Percentiles rank a stretch among this genome's conserved stretches.
phyloP scores from a whole-genome alignment of 2,329 filamentous ascomycete species.

The Alternaria brassicicola region DNA sequence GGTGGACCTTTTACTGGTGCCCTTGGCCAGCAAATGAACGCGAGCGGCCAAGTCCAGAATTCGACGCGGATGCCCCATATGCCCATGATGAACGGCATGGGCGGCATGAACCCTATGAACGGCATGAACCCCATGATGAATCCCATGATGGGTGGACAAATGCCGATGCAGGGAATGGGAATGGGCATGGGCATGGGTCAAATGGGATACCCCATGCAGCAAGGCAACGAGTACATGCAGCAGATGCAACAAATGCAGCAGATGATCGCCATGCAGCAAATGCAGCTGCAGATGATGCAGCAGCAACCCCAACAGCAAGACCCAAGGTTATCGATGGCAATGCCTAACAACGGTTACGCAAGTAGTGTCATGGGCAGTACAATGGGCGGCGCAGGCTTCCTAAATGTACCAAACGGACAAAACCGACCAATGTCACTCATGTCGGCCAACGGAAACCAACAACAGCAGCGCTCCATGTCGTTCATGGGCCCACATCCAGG shows the following conservation, averaged over 20 bases:
- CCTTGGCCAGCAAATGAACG: conserved; percentile 44
- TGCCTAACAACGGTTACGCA: conserved; percentile 29
- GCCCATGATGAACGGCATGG: conserved; percentile 37
- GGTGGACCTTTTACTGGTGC: conserved; percentile 45
- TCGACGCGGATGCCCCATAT: conserved; percentile 37
- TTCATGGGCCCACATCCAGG: conserved; percentile 49
- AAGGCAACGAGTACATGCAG: conserved; percentile 78
- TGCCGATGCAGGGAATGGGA: conserved; percentile 40
- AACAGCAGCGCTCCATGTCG: conserved; percentile 39
- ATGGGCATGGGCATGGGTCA: conserved; percentile 41
- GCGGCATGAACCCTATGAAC: conserved; percentile 9
- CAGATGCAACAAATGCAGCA: conserved; percentile 74
- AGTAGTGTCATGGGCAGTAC: conserved; percentile 29
- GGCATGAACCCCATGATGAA: conserved; percentile 31
- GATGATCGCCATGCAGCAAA: conserved; percentile 43
- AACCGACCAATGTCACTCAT: conserved; percentile 58
- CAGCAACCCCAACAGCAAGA: conserved; percentile 41
- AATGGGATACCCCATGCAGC: conserved; percentile 67
- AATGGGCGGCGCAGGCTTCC: conserved; percentile 33
- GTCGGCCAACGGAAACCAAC: conserved; percentile 55
- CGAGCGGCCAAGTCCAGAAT: conserved; percentile 25
- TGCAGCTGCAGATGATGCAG: conserved; percentile 68
- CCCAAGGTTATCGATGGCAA: conserved; percentile 32
- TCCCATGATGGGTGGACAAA: conserved; percentile 32
- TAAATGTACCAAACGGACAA: conserved; percentile 39